Evolutionary conservation across 179 eudicot genomes (phyloP).

Genomic region (Corrigiola litoralis): DNA sequence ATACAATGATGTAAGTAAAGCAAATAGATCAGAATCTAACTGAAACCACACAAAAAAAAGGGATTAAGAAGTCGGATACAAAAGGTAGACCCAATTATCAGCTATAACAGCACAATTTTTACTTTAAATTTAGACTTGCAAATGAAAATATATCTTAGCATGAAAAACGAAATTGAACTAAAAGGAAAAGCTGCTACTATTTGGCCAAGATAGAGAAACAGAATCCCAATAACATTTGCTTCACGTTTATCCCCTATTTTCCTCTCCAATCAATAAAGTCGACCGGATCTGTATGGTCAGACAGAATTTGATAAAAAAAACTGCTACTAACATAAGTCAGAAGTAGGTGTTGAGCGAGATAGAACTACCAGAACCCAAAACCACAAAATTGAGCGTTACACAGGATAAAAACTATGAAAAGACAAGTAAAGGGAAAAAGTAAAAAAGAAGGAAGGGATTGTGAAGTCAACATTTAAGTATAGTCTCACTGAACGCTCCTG

Average conservation of each 20-base stretch:
- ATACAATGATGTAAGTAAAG: neutral
- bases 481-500: conserved; percentile 3
- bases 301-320: neutral
- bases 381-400: conserved; percentile 1
- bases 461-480: neutral
- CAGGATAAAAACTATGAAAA: neutral
- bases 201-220: conserved; percentile 1
- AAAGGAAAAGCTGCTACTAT: neutral
- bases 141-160: conserved; percentile 11
- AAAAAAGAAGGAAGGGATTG: neutral
- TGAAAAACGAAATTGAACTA: conserved; percentile 1
- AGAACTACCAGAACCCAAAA: too few species aligned
- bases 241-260: neutral
- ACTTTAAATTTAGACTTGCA: neutral
- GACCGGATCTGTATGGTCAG: neutral
- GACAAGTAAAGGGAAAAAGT: neutral
- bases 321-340: neutral
- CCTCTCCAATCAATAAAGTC: neutral
- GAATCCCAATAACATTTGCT: neutral
- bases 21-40: neutral
- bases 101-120: neutral
- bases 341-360: neutral
- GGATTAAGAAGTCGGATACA: neutral
- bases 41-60: neutral
- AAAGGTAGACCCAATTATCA: neutral